phyloP scores from a whole-genome alignment of 805 yeast genomes.

The Zygotorulaspora sp. region DNA sequence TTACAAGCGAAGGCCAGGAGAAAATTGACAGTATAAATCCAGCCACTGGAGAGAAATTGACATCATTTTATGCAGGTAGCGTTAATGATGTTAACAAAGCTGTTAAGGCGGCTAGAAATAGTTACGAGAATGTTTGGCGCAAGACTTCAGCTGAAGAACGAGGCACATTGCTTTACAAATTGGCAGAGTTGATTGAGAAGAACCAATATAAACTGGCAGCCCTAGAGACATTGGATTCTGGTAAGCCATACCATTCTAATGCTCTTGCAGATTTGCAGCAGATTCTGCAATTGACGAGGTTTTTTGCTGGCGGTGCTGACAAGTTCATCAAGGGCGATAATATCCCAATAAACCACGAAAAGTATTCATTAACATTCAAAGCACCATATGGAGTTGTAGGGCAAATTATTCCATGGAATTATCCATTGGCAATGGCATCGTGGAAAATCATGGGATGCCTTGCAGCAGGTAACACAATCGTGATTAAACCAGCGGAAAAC shows the following conservation, averaged over 20 bases:
- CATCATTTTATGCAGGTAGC: slow-evolving; percentile 46
- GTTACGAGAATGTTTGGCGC: slow-evolving; percentile 49
- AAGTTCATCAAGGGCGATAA: slow-evolving; percentile 61
- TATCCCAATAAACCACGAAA: slow-evolving; percentile 53
- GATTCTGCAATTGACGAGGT: slow-evolving; percentile 51
- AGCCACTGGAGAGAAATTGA: slow-evolving; percentile 49
- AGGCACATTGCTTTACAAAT: slow-evolving; percentile 43
- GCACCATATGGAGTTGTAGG: slow-evolving; percentile 52
- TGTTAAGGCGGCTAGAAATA: slow-evolving; percentile 48
- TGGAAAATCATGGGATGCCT: slow-evolving; percentile 55
- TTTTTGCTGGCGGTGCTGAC: slow-evolving; percentile 74
- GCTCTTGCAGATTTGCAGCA: slow-evolving; percentile 58
- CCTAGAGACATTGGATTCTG: slow-evolving; percentile 56
- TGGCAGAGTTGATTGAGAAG: slow-evolving; percentile 47
- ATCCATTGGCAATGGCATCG: slow-evolving; percentile 46
- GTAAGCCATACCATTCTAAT: slow-evolving; percentile 50
- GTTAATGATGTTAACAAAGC: slow-evolving; percentile 51
- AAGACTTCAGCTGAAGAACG: slow-evolving; percentile 43
- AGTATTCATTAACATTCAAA: slow-evolving; percentile 50
- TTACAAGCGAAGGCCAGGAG: slow-evolving; percentile 46
- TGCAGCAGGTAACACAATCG: slow-evolving; percentile 46
- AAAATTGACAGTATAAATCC: slow-evolving; percentile 42
- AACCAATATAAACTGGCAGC: slow-evolving; percentile 49
- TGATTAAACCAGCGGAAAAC: slow-evolving; percentile 48
- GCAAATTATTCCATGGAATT: slow-evolving; percentile 51